phyloP scores from a whole-genome alignment of 2,329 filamentous ascomycete genomes.

The Exophiala bonariae region DNA sequence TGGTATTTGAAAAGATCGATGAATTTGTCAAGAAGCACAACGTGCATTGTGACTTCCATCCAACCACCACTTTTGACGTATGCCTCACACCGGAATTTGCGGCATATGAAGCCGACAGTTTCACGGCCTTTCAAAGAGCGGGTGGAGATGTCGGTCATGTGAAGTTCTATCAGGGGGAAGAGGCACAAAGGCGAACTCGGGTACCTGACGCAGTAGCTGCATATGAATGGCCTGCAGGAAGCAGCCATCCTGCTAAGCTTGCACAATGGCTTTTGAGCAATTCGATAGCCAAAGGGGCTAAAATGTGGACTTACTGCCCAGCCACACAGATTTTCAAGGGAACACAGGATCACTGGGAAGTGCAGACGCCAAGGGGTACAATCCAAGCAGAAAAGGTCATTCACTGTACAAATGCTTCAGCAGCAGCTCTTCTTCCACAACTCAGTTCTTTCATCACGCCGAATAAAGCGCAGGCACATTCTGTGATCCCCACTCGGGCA shows the following conservation, averaged over 20 bases:
- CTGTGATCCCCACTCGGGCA: constrained; percentile 41
- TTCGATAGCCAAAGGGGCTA: constrained; percentile 39
- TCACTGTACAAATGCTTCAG: constrained; percentile 60
- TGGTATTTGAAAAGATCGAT: constrained; percentile 41
- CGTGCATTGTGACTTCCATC: constrained; percentile 48
- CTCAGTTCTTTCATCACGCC: constrained; percentile 38
- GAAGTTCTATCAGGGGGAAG: constrained; percentile 40
- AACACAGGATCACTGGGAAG: constrained; percentile 36
- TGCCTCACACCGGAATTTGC: constrained; percentile 51
- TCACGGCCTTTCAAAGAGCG: constrained; percentile 40
- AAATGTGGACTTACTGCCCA: constrained; percentile 46
- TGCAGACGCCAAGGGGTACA: constrained; percentile 47
- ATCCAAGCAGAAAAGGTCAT: constrained; percentile 53
- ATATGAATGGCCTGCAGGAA: constrained; percentile 54
- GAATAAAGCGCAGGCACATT: constrained; percentile 47
- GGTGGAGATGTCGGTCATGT: constrained; percentile 48
- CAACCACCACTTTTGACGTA: constrained; percentile 49
- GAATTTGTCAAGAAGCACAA: constrained; percentile 44
- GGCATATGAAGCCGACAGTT: constrained; percentile 42
- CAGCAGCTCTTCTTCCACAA: constrained; percentile 52
- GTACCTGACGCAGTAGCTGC: constrained; percentile 43
- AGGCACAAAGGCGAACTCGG: constrained; percentile 39
- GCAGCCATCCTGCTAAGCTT: constrained; percentile 51
- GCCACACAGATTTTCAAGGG: constrained; percentile 26
- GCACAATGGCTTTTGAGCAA: constrained; percentile 48